phyloP scores from a whole-genome alignment of 2,329 filamentous ascomycete genomes.

The Colletotrichum neosansevieriae region DNA sequence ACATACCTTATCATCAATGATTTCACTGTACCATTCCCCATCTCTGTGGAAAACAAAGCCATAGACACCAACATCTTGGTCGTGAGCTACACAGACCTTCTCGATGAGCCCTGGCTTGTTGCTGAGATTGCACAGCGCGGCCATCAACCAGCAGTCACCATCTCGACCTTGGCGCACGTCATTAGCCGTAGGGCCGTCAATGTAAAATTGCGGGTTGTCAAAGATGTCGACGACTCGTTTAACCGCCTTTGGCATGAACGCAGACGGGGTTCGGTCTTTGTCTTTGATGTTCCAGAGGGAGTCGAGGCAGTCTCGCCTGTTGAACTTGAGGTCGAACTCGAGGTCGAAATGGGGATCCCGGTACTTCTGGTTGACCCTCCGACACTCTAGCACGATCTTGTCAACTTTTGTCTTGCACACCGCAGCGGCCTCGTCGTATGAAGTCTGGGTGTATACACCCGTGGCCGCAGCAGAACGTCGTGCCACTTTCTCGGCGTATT shows the following conservation, averaged over 20 bases:
- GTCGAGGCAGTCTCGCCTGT: slow-evolving; percentile 63
- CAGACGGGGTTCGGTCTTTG: slow-evolving; percentile 35
- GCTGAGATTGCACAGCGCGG: slow-evolving; percentile 80
- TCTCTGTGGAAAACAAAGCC: slow-evolving; percentile 88
- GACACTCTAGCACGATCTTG: slow-evolving; percentile 74
- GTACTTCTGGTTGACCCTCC: slow-evolving; percentile 86
- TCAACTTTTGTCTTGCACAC: slow-evolving; percentile 75
- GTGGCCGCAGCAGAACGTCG: slow-evolving; percentile 64
- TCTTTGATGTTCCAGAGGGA: slow-evolving; percentile 54
- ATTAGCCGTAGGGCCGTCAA: slow-evolving; percentile 80
- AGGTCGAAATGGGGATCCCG: slow-evolving; percentile 89
- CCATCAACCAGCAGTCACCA: slow-evolving; percentile 90
- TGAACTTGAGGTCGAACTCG: slow-evolving; percentile 77
- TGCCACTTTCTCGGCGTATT: slow-evolving; percentile 71
- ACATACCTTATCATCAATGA: slow-evolving; percentile 66
- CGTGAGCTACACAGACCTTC: slow-evolving; percentile 77
- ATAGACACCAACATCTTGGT: slow-evolving; percentile 82
- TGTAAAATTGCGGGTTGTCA: slow-evolving; percentile 80
- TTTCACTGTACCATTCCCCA: slow-evolving; percentile 76
- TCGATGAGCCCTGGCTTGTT: slow-evolving; percentile 80
- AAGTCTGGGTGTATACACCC: slow-evolving; percentile 64
- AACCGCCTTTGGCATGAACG: slow-evolving; percentile 63
- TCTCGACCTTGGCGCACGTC: slow-evolving; percentile 83
- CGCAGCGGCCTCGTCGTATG: slow-evolving; percentile 78
- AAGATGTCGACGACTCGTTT: slow-evolving; percentile 83